A percentile compares a stretch with the other conserved stretches of the same genome.
Conservation (phyloP, 2,329 filamentous ascomycete species). For the Diaporthe longicolla region DNA sequence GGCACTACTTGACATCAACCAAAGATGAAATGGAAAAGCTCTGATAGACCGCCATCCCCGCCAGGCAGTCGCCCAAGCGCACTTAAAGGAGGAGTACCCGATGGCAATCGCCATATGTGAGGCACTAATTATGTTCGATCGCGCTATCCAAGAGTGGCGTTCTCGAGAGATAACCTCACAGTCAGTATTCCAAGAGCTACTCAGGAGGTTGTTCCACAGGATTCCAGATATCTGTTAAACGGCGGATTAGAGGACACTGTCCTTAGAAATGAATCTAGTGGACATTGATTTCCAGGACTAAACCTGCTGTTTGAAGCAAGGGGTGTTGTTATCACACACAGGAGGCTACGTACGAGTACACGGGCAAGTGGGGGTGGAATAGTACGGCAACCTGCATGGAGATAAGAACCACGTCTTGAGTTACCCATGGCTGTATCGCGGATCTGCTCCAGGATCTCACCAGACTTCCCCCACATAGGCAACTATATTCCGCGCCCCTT, state of each 20-base stretch:
- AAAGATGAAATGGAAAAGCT: background rate
- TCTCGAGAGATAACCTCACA: background rate
- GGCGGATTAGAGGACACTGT: too few species aligned
- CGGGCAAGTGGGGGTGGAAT: slow-evolving; percentile 20
- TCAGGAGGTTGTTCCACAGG: background rate
- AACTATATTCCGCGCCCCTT: slow-evolving; percentile 13
- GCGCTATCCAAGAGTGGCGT: background rate
- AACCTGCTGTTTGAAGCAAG: background rate
- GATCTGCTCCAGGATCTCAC: slow-evolving; percentile 3
- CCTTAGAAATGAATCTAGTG: too few species aligned
- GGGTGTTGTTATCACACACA: background rate
- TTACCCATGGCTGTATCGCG: background rate
- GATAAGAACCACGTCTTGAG: background rate
- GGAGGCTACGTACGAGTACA: background rate
- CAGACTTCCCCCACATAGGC: slow-evolving; percentile 21
- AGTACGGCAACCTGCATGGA: background rate
- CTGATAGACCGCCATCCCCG: background rate
- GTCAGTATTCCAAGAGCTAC: background rate
- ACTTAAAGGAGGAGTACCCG: background rate
- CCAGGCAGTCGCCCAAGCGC: background rate
- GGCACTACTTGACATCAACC: background rate
- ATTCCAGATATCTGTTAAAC: background rate
- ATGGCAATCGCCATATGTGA: background rate
- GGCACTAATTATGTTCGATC: background rate
- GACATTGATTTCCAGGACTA: background rate